Evolutionary conservation across 208 protist species (phyloP).

Genomic region (Angomonas desouzai): DNA sequence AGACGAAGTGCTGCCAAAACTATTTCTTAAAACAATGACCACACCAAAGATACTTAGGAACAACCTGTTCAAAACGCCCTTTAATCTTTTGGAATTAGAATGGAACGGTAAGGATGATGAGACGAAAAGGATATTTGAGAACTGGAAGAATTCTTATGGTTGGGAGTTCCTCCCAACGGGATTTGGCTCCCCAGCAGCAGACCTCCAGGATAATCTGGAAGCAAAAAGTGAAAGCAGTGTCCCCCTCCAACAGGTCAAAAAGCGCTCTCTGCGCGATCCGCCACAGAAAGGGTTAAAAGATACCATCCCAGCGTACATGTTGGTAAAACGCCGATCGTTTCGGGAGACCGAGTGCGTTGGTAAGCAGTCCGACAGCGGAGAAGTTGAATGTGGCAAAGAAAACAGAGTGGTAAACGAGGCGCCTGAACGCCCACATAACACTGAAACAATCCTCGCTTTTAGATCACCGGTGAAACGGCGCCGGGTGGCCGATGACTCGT

Average conservation of each 20-base stretch:
- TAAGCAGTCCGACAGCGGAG: background rate
- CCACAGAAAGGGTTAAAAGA: background rate
- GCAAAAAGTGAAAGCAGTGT: background rate
- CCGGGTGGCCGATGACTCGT: background rate
- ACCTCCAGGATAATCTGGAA: background rate
- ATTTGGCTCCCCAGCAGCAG: background rate
- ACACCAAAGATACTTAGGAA: background rate
- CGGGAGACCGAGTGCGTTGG: background rate
- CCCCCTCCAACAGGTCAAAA: background rate
- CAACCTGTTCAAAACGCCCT: background rate
- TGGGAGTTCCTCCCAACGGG: background rate
- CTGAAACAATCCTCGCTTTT: conserved; percentile 2
- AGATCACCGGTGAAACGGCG: conserved; percentile 1
- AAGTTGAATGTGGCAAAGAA: background rate
- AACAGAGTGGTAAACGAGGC: background rate
- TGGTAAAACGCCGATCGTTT: background rate
- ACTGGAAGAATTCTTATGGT: background rate
- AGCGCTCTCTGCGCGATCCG: background rate
- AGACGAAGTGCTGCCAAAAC: background rate
- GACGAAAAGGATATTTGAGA: background rate
- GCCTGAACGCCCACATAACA: background rate
- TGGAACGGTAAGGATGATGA: background rate
- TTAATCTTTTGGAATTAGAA: background rate
- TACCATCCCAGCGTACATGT: background rate
- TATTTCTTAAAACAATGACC: conserved; percentile 2